Evolutionary conservation across 2,329 filamentous ascomycete genomes (phyloP), one percentile per base, ranked within the genome.

Genomic region (Penicillium freii): DNA sequence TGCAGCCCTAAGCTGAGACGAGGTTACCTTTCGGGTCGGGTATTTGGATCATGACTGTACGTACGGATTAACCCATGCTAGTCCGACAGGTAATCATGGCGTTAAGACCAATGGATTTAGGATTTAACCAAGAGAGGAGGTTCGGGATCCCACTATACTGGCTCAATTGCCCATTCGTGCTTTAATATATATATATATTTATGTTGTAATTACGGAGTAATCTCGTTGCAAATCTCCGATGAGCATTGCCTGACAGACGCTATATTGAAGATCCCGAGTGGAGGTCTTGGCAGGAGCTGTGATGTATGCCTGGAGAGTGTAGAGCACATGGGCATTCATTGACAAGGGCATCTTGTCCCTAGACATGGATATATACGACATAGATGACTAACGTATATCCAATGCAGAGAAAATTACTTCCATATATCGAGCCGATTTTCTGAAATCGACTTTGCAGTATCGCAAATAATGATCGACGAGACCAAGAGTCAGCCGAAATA

Each of bases 21-120:
- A 21, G 2, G 13, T 33, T 27, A 10, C 27, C 13, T 13, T 27
- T 40, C 33, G 46, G 13, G 17, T 25, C 25, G 49, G 46, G 36
- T 36, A 36, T 57, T 57, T 57, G 43, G 23, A 57, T 42, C 34
- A 36, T 47, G 49, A 57, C 54, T 47, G n/a, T 52, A 42, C 49
- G 6, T 47, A 43, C 43, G 36, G 29, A 40, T 6, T 21, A 44
- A 52, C 25, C 54, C 48, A 53, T 56, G 48, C 29, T 10, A 42
- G 54, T 23, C 54, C 54, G 36, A 36, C 33, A 53, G 42, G 43
- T 34, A 45, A 56, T 52, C 34, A 33, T 40, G 21, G 6, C 11
- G n/a, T 38, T n/a, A 9, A 45, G 13, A 34, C 54, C 54, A 53
- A 56, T 53, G 19, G 29, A 34, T 31, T 29, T n/a, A n/a, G n/a